Evolutionary conservation across 768 basidiomycete genomes (phyloP), one percentile per base, ranked within the genome.

Genomic region (Tricholoma saponaceum): DNA sequence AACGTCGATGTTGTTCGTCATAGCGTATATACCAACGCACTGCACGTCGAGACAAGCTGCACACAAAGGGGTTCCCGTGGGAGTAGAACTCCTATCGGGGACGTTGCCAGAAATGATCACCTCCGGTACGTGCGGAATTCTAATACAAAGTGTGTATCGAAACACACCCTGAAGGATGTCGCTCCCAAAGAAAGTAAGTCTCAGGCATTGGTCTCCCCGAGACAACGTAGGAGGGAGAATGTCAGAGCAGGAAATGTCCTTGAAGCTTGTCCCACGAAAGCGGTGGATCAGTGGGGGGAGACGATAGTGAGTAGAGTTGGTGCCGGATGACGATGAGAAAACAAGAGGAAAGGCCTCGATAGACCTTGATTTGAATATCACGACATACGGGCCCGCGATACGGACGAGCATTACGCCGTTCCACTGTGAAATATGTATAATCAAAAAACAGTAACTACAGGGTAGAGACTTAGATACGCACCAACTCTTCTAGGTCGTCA

Each of bases 101-200:
- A 25, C 23, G 10, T 23, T 46, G 20, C 23, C 2, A 23, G 5
- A 13, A 12, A 25, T 25, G 44, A 23, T 5, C 20, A 10, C 44
- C 44, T 46, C 44, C 1, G 44, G 23, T 46, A 6, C 10, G 13
- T 25, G 23, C 23, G 44, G 23, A 14, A 72, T 58, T 2, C 53
- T 56, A 10, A 80, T 52, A 22, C 44, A 50, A n/a, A 83, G 71
- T 23, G 65, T 51, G 55, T 73, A 86, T 54, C 78, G 77, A 60
- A 80, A 83, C 26, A 85, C 74, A 1, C 84, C 83, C 64, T 76
- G 78, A 16, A 74, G 69, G 10, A 75, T 70, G 37, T 79, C 78
- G 39, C 75, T 76, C 3, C 70, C 76, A 50, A 85, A 74, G 59
- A 83, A 66, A n/a, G 67, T 72, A 32, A 82, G 37, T 10, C 60